Base-by-base conservation (phyloP, 2,329 filamentous ascomycete genomes). In the Alternaria metachromatica region DNA sequence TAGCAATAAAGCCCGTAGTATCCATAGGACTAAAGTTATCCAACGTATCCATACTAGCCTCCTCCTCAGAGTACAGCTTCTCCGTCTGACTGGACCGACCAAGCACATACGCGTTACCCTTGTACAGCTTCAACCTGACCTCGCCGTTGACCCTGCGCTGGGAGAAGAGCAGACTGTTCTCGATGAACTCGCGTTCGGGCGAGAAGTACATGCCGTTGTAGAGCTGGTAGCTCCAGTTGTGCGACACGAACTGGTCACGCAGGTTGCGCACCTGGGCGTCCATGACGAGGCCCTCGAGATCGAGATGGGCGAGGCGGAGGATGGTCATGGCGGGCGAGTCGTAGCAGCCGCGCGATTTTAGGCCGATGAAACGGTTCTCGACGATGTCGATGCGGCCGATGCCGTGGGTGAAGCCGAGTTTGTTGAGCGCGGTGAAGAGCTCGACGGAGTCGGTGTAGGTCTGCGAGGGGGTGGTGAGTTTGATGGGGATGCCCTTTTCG, bases 301-400 rank as follows among this genome's bases (percentile, higher is more conserved):
- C 88, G 67, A 89, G 77, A 79, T 89, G 87, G 3, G 87, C 87
- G 55, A 82, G 78, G 60, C 87, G 84, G 46, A 88, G 85, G 65
- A 81, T 78, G 28, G 78, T 81, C 75, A 81, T 80, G 72, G 76
- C 78, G 50, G 75, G 80, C 45, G 81, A 82, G 66, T 94, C 92
- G 84, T 94, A 94, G 76, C 92, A 94, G 73, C 92, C 92, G 74
- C 92, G 88, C 71, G 87, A 90, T 85, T 94, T 94, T 73, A 94
- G 85, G 67, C 92, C 92, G 76, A 92, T 91, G 84, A 91, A 92
- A 58, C 92, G 87, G 84, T 92, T 92, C 80, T 93, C 91, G 65
- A 94, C 92, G 76, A 95, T 95, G 80, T 95, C 92, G 70, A 95
- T 90, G 75, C 92, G 86, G 74, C 92, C 92, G 70, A 95, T 87